Base-by-base conservation (phyloP, 768 basidiomycete species). In the Lactarius indigo region DNA sequence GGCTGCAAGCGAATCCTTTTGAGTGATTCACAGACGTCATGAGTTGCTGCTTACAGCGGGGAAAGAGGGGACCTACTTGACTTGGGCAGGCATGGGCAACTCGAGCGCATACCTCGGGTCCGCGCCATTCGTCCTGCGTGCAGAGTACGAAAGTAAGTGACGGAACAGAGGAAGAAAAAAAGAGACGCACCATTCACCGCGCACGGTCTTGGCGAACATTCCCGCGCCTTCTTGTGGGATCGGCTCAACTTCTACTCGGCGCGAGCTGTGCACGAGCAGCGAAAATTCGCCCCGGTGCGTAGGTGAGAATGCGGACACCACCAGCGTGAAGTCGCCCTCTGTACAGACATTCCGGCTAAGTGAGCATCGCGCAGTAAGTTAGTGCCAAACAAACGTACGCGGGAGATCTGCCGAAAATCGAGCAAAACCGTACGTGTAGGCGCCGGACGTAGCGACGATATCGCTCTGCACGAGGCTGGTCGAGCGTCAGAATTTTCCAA, bases 201-300 rank as follows among this genome's bases (percentile, higher is more conserved):
- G 82, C 2, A 89, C 70, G 0, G 80, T 73, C 70, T 91, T 89
- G 26, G 77, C 78, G 74, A 89, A 96, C 94, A 97, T 92, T 0
- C 95, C 96, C 0, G 94, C 92, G 0, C 94, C 95, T 78, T 98
- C 96, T 64, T 88, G 85, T 0, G 88, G 86, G 28, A 97, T 89
- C 0, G 85, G 70, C 58, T 78, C 78, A 28, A 97, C 68, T 20
- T 87, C 85, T 60, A 95, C 82, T 1, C 84, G 81, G 64, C 75
- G 74, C 1, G 87, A 83, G 64, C 89, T 85, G 59, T 90, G 85
- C 2, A 93, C 76, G 28, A 80, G 81, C 30, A 97, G 75, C 1
- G 79, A 81, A 76, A 87, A 96, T 10, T 82, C 69, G 3, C 92
- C 92, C 5, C 81, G 79, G 64, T 90, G 84, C 15, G 77, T 78